phyloP scores from a whole-genome alignment of 2,329 filamentous ascomycete genomes.

The Pseudocercospora musae region DNA sequence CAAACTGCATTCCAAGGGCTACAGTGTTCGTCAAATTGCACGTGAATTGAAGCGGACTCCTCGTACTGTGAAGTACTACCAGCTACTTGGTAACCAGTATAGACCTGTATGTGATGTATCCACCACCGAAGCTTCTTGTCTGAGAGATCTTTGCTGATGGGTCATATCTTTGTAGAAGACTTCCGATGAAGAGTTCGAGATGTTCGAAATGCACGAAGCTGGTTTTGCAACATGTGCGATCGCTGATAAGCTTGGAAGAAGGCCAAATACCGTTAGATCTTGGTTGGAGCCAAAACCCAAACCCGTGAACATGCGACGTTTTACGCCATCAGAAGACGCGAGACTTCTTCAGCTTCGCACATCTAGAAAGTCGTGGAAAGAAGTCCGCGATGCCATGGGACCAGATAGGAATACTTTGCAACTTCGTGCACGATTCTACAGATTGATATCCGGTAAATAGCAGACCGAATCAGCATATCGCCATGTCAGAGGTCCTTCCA shows the following conservation, averaged over 20 bases:
- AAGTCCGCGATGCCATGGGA: neutral
- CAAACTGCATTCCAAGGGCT: neutral
- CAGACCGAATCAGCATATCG: neutral
- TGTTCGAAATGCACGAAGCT: neutral
- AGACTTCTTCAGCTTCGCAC: neutral
- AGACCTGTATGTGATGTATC: neutral
- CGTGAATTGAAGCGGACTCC: neutral
- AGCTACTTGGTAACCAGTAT: neutral
- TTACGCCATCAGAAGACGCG: neutral
- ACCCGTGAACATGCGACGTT: neutral
- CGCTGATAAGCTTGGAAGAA: neutral
- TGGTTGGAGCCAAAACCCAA: neutral
- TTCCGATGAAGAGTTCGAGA: neutral
- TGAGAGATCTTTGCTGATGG: neutral
- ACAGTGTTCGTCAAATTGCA: neutral
- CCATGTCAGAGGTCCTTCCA: neutral
- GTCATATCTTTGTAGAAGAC: neutral
- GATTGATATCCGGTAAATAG: neutral
- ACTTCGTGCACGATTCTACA: too few relatives aligned
- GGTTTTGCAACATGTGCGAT: neutral
- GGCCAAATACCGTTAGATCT: neutral
- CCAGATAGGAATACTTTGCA: neutral
- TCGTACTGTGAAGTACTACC: neutral
- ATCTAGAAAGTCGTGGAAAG: neutral
- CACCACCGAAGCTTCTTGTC: neutral